Base-by-base conservation (phyloP, 2,329 filamentous ascomycete genomes). In the Epichloe glyceriae region DNA sequence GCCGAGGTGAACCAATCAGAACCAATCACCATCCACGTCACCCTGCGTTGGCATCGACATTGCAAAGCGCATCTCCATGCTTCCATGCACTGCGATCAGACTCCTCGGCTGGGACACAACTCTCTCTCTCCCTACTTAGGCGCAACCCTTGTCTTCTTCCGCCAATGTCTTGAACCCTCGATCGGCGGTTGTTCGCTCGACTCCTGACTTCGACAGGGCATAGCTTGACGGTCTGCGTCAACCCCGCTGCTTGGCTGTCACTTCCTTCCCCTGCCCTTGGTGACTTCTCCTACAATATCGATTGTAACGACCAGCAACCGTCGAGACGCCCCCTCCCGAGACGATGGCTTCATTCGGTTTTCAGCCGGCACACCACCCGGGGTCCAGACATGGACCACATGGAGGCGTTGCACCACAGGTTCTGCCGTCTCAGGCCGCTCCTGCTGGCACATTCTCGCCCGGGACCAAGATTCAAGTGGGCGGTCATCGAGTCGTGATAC, bases 381-480 rank as follows among this genome's bases (percentile, higher is more conserved):
- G 54, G 34, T 54, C 56, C 12, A 58, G 58, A 54, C 59, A 72
- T 70, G 57, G 66, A 62, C 50, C 67, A 52, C 68, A 70, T 50
- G 65, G 66, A 45, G 65, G 67, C 51, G 75, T 76, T 62, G 70
- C 68, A 53, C 65, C 69, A 47, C 66, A 70, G 48, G 19, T 33
- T 17, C 30, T 43, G 26, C 45, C 37, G 30, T 42, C 49, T 34
- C 52, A 53, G 7, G 46, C 65, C 50, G 58, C 70, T 42, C 82
- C 86, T n/a, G 79, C 82, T 50, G 93, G 93, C 58, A 97, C 91
- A 53, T 97, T 98, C 67, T 73, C 85, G 49, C 83, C 93, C 6
- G 91, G 91, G 42, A 98, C 93, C 56, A 96, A 97, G 75, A 94
- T 98, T 62, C 90, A 95, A 65, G 88, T 96, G 51, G 93, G 93